Evolutionary conservation across 345 rosid species (phyloP), one percentile per base, ranked within the genome.

Genomic region (Geranium brycei): DNA sequence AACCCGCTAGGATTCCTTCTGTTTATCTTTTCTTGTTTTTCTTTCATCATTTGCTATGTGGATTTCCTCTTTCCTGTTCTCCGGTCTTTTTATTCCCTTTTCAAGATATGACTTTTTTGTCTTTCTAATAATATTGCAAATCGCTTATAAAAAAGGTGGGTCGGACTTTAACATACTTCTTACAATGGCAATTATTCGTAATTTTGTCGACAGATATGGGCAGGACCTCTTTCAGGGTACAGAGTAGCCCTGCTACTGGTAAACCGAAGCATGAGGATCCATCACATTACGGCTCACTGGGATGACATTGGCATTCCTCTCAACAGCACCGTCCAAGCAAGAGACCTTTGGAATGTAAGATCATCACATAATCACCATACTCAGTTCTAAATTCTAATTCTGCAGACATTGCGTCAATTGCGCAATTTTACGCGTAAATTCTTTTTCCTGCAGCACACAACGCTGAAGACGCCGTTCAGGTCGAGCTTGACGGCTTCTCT

Each of bases 271-370:
- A 70, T 77, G 23, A 19, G 4, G 1, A 66, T 65, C 19, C 63
- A 61, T 31, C 59, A 78, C 2, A 68, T 86, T 1, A 86, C 90
- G 30, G 97, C 95, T n/a, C 19, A 58, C 41, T 89, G 92, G 95
- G 80, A 80, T 28, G 95, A 87, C 68, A 73, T 92, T 32, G 91
- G 80, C 11, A 79, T 92, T 17, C 71, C 81, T 23, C 60, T 76
- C 14, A 76, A 78, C 2, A 73, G 65, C 58, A 66, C 75, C 4
- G 84, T 78, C 16, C 78, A 77, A 69, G 88, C 83, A 61, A 72
- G 88, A 67, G 96, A 89, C 72, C 76, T 89, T n/a, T 89, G 96
- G 95, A 66, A 82, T 89, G 95, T 85, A 78, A 47, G 62, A 28
- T 35, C 10, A 4, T 35, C 41, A 4, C 0, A 35, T 3, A 7